These are phyloP conservation scores for Protea cynaroides DNA, from an alignment of 164 flowering plant genomes.

Conservation along the genomic window DNA sequence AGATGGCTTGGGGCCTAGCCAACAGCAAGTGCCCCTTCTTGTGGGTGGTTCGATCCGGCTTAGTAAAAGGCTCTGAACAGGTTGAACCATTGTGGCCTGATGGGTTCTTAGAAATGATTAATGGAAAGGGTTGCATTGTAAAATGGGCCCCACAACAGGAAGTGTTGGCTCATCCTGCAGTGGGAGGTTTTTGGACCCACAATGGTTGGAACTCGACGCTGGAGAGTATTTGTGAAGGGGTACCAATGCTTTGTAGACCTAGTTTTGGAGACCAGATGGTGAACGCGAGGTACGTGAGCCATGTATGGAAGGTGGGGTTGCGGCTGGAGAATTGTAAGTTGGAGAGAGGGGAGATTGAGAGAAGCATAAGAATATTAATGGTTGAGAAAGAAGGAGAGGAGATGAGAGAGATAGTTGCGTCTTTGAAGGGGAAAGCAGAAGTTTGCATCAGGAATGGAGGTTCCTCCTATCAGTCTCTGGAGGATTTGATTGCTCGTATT, in stretches of 20 bases:
- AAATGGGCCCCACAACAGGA: conserved; percentile 33
- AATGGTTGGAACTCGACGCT: conserved; percentile 33
- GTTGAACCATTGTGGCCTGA: conserved; percentile 18
- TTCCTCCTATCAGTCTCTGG: conserved; percentile 1
- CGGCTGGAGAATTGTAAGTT: conserved; percentile 14
- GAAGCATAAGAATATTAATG: conserved; percentile 18
- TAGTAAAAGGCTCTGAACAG: conserved; percentile 16
- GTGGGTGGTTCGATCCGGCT: conserved; percentile 47
- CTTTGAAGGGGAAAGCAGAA: conserved; percentile 13
- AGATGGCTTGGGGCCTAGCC: conserved; percentile 40
- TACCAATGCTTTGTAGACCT: conserved; percentile 29
- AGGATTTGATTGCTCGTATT: background rate
- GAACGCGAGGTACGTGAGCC: conserved; percentile 22
- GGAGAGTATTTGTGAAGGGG: conserved; percentile 27
- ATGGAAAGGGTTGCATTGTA: conserved; percentile 24
- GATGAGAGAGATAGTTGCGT: conserved; percentile 14
- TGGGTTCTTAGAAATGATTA: conserved; percentile 16
- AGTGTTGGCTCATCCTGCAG: conserved; percentile 28
- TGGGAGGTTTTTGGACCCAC: conserved; percentile 31
- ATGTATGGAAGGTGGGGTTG: conserved; percentile 24
- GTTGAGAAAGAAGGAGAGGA: conserved; percentile 17
- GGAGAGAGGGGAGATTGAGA: conserved; percentile 16
- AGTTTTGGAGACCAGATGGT: conserved; percentile 20
- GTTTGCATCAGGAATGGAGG: conserved; percentile 5
- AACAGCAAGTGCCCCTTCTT: conserved; percentile 33